Base-by-base conservation (phyloP, 495 filamentous ascomycete species). In the Neohortaea acidophila region DNA sequence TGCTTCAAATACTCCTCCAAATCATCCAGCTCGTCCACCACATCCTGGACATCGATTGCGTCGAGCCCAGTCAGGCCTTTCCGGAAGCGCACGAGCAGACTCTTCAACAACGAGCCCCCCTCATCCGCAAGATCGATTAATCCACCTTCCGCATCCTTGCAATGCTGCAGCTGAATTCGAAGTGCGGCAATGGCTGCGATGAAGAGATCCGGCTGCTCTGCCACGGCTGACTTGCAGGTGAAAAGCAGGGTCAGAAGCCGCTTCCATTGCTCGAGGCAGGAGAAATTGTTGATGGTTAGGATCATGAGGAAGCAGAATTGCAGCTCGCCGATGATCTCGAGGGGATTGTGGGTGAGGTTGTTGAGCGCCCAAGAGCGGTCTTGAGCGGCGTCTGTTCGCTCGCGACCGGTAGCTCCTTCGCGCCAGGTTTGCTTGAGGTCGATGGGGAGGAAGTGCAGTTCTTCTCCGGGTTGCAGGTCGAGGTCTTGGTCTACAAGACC, bases 181-280 rank as follows among this genome's bases (percentile, higher is more conserved):
- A 94, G 56, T 0, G 73, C 58, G n/a, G 56, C 57, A 12, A 93
- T 51, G 18, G 85, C 62, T 9, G 63, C 59, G 1, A 57, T 52
- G 48, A 82, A 77, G 32, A 86, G 72, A 0, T 41, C 40, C 25
- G 79, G 68, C 2, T 62, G 61, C 1, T 67, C 60, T 15, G 61
- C 49, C 3, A 77, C 67, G 0, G 85, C 75, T 28, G 39, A 45
- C 36, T 67, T 70, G 41, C 76, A 77, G 0, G 78, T 85, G 34
- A 94, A 63, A 1, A 84, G 58, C 22, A 93, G 60, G 24, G 65
- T 65, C 5, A 86, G 58, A 20, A 91, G 51, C 43, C 81, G 65
- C 58, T 79, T 81, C 86, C 86, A 97, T 46, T 94, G 84, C 48
- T 86, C 77, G 18, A 86, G 65, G 52, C 82, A 92, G 1, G 84